Base-by-base conservation (phyloP, 345 rosid genomes). In the Linum trigynum region DNA sequence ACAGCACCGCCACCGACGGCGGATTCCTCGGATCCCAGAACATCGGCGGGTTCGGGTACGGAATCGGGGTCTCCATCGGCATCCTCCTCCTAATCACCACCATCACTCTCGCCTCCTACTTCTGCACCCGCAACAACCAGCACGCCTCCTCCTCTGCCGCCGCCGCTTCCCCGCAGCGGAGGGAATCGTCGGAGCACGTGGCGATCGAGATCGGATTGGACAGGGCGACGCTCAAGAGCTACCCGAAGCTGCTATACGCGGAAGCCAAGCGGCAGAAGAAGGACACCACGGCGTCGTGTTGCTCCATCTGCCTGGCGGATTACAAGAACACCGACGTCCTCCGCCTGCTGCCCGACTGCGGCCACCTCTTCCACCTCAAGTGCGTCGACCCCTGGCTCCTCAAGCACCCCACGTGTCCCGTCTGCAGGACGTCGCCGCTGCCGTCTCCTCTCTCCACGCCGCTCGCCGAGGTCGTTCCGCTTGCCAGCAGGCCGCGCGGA, bases 361-460 rank as follows among this genome's bases (percentile, higher is more conserved):
- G 80, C 23, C 98, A 89, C 63, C 75, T 85, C 4, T 92, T 89
- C 64, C 98, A 92, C 71, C 67, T 59, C n/a, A 82, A 83, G 72
- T 92, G 98, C 55, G 80, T 92, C 16, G 98, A 92, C 75, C 90
- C 89, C 23, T 92, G 96, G 98, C 67, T 92, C 67, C 61, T 89
- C 42, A 63, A 80, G 58, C 90, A 89, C 59, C 88, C 92, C 1
- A 82, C 89, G 8, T 92, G 98, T 69, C 98, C 96, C 0, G 80
- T 89, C 2, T 92, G 96, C 48, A 55, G 98, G 70, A 89, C 81
- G 7, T 89, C 98, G 39, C 98, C 98, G 16, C 51, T 89, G 63
- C 91, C 96, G 3, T 81, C 98, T 17, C 98, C 95, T 5, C 72
- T 81, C 0, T 58, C 88, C 0, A 88, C 91, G 4, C 96, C 96